Evolutionary conservation across 345 rosid genomes (phyloP).

Genomic region (Eucalyptus decipiens): DNA sequence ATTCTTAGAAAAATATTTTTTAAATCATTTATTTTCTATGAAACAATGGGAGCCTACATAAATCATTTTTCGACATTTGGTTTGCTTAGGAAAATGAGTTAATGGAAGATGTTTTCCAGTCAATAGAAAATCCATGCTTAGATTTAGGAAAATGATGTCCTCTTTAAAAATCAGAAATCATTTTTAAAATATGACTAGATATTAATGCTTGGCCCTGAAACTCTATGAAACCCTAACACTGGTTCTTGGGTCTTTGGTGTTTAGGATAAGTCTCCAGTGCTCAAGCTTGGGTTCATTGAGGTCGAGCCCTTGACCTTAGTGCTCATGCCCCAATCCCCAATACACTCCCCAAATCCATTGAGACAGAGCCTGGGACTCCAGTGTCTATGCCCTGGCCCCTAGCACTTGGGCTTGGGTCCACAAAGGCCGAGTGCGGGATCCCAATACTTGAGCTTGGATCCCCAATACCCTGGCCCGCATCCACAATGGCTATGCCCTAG

Average conservation of each 20-base stretch:
- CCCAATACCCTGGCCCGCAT: rapidly evolving
- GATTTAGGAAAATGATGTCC: not conserved
- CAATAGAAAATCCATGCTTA: no score
- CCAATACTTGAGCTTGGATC: not conserved
- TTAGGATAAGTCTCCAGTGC: no score
- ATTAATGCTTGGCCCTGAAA: no score
- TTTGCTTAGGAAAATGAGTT: not conserved
- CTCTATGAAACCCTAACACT: no score
- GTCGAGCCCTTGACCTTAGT: not conserved
- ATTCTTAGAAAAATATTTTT: no score
- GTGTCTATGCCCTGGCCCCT: not conserved
- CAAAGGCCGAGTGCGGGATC: not conserved
- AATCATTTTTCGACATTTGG: not conserved
- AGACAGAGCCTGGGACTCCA: not conserved
- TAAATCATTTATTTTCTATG: no score
- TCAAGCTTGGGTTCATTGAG: not conserved
- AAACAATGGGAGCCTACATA: no score
- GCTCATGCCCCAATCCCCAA: not conserved
- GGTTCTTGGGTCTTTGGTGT: not conserved
- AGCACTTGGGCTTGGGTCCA: rapidly evolving
- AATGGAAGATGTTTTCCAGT: no score
- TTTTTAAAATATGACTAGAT: not conserved
- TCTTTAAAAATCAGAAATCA: not conserved
- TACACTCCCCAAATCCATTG: not conserved
- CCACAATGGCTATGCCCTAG: not conserved